Evolutionary conservation across 2,329 filamentous ascomycete species (phyloP), one percentile per base, ranked within the genome.

Genomic region (Fonsecaea multimorphosa): DNA sequence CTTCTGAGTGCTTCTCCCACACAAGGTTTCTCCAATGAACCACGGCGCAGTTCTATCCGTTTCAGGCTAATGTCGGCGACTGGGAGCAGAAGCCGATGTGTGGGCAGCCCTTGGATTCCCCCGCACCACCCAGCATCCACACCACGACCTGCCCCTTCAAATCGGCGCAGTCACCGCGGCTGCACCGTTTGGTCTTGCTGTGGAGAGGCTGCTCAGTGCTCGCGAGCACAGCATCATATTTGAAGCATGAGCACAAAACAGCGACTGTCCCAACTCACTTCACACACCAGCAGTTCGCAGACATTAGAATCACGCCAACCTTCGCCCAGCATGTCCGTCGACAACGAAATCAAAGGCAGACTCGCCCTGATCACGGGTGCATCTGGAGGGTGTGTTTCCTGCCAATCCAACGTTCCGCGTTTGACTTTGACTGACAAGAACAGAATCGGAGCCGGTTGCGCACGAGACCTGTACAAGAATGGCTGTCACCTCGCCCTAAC

Each of bases 391-490:
- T 86, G 76, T 75, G 77, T 70, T 12, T n/a, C 19, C 32, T 11
- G 8, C 38, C 16, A 5, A 5, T 51, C 16, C 27, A 8, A 3
- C 32, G 7, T 16, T 38, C 12, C 22, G 32, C 19, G 49, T 19
- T 22, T n/a, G 40, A 12, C 19, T 22, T 54, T 49, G 29, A 64
- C 67, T 67, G 19, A 64, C 49, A 27, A 16, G 9, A n/a, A 34
- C 2, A 88, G 86, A n/a, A 88, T 89, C 57, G 87, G 87, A 24
- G 81, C 82, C 66, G 85, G 85, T 52, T 86, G 84, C 70, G 86
- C 86, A 19, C 79, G 79, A 58, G 81, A 85, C 57, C 81, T 89
- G n/a, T 83, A 82, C 62, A 69, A 76, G 8, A 77, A 82, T 56
- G 83, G 84, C 31, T 80, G 81, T n/a, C 78, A 84, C 68, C 79